phyloP scores from a whole-genome alignment of 331 rosid species.

The Phaseolus coccineus region DNA sequence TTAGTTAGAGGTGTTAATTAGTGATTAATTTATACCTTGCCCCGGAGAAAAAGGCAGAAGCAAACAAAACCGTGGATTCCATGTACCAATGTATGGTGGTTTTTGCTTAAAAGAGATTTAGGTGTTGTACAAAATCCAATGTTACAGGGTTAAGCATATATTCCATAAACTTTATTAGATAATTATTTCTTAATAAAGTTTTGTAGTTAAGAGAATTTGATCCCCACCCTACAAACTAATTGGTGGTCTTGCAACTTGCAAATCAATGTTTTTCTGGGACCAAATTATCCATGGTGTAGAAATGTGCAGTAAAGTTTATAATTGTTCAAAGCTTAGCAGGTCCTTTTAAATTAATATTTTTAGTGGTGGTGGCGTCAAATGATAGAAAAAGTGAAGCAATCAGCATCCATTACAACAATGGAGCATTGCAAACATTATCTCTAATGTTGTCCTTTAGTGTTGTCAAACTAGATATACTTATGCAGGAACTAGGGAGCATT shows the following conservation, averaged over 20 bases:
- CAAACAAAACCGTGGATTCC: slow-evolving; percentile 35
- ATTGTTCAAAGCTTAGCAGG: neutral
- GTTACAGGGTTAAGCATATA: slow-evolving; percentile 33
- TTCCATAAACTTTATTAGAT: slow-evolving; percentile 40
- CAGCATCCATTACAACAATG: slow-evolving; percentile 54
- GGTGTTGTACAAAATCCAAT: slow-evolving; percentile 37
- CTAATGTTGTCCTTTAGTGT: slow-evolving; percentile 34
- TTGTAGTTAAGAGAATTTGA: slow-evolving; percentile 7
- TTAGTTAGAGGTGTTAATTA: slow-evolving; percentile 36
- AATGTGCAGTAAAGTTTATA: slow-evolving; percentile 18
- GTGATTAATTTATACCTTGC: slow-evolving; percentile 35
- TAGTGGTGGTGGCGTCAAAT: slow-evolving; percentile 48
- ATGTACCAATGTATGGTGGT: slow-evolving; percentile 43
- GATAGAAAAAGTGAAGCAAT: slow-evolving; percentile 51
- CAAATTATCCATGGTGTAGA: slow-evolving; percentile 27
- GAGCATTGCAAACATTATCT: slow-evolving; percentile 51
- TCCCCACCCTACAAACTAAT: slow-evolving; percentile 31
- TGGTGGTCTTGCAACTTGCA: slow-evolving; percentile 40
- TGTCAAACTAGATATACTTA: slow-evolving; percentile 54
- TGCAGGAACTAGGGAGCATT: slow-evolving; percentile 37
- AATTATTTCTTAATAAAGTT: neutral
- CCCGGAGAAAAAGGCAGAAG: slow-evolving; percentile 33
- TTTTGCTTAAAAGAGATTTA: slow-evolving; percentile 33
- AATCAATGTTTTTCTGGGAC: slow-evolving; percentile 29
- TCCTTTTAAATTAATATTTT: slow-evolving; percentile 21